Base-by-base conservation (phyloP, 371 early-diverging fungal species). In the Mortierella sp. region DNA sequence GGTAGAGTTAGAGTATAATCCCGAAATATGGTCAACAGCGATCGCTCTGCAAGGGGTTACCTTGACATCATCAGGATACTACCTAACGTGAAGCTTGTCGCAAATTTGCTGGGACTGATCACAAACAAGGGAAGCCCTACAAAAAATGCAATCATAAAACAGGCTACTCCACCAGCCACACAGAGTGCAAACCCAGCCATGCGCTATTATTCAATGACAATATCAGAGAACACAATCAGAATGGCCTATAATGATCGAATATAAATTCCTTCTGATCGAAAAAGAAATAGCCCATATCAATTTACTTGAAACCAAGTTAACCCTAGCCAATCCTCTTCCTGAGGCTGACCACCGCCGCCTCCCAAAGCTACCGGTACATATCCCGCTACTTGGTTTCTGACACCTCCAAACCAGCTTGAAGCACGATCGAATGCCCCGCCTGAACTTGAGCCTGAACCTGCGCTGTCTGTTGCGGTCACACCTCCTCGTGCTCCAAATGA, bases 31-130 rank as follows among this genome's bases (percentile, higher is more conserved):
- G 19, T 8, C 7, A 55, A 31, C 4, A 29, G 3, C 4, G 28
- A 22, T 23, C 2, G n/a, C 3, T 19, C 10, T 28, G 42, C 13
- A 5, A 28, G 15, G 3, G n/a, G 10, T 70, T 85, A 87, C 90
- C 82, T 70, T 31, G 59, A 10, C 77, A 77, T 77, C 35, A 71
- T 45, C 10, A 77, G 65, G 19, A 77, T 55, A 35, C 77, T 77
- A 28, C 77, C 77, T 22, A 77, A 34, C 2, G 90, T 88, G 56
- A 90, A 90, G 23, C 88, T 90, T 19, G 89, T 88, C 9, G 90
- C 90, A 55, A 90, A 88, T 72, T 90, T 90, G 58, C 87, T 87
- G n/a, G 87, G 87, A 17, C 82, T 84, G 23, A 88, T 10, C 23
- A 85, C 61, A 13, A 88, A 32, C 68, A 88, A 49, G 7, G 84